Evolutionary conservation across 768 basidiomycete genomes (phyloP).

Genomic region (Cantharellus anzutake): DNA sequence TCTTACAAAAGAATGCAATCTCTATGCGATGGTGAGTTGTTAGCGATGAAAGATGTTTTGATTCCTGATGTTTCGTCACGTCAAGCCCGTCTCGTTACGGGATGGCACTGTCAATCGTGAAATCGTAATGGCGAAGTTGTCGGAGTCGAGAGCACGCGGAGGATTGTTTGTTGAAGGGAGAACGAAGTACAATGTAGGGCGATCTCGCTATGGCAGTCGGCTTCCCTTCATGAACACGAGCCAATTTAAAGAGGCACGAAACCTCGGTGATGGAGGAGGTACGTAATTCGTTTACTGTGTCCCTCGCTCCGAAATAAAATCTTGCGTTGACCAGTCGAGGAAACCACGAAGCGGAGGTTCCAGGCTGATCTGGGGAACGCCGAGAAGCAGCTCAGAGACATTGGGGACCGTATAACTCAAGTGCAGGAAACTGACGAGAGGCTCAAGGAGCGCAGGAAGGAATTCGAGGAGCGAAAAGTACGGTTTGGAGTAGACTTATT

Average conservation of each 20-base stretch:
- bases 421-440: no score
- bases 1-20: conserved; percentile 36
- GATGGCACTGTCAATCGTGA: conserved; percentile 26
- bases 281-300: not conserved
- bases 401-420: no score
- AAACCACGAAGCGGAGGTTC: no score
- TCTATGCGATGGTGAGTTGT: conserved; percentile 52
- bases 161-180: conserved; percentile 35
- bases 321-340: no score
- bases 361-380: no score
- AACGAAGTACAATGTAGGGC: conserved; percentile 37
- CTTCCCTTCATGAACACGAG: conserved; percentile 42
- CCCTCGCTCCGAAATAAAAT: no score
- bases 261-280: conserved; percentile 20
- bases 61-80: not conserved
- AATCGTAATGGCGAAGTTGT: not conserved
- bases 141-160: not conserved
- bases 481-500: no score
- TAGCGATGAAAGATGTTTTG: not conserved
- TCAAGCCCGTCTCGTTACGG: conserved; percentile 43
- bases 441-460: no score
- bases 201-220: conserved; percentile 53
- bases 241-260: conserved; percentile 33
- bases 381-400: no score
- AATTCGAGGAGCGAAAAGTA: no score